Conservation (phyloP, 1,139 yeast species). For the Spathaspora sp. region DNA sequence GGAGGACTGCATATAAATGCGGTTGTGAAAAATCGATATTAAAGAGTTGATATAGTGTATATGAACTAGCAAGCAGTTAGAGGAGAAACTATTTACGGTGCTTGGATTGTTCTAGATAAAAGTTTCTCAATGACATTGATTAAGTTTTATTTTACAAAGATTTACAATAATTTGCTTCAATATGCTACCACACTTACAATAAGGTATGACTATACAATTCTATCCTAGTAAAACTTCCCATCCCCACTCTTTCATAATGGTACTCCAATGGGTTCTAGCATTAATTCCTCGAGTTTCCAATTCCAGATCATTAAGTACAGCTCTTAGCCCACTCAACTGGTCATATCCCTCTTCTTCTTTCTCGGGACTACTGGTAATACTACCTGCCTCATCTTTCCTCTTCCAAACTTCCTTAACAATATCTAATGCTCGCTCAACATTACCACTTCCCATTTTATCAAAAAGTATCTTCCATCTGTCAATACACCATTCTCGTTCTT, state of each 20-base stretch:
- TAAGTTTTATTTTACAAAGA: too few species aligned
- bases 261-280: conserved; percentile 62
- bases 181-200: too few species aligned
- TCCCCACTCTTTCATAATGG: conserved; percentile 72
- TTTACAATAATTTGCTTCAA: too few species aligned
- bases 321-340: conserved; percentile 45
- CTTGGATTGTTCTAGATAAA: too few species aligned
- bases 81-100: too few species aligned
- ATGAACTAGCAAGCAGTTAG: too few species aligned
- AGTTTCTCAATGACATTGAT: too few species aligned
- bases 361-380: conserved; percentile 2
- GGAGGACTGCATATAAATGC: background rate
- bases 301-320: conserved; percentile 32
- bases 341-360: conserved; percentile 21
- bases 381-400: conserved; percentile 44
- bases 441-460: conserved; percentile 61
- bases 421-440: conserved; percentile 62
- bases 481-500: conserved; percentile 62
- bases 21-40: background rate
- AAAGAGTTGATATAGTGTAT: too few species aligned
- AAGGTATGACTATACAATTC: background rate
- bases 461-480: conserved; percentile 56
- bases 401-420: conserved; percentile 73
- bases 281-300: conserved; percentile 45
- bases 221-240: conserved; percentile 63